Base-by-base conservation (phyloP, 352 stramenopile species). In the Elongisporangium prolatum region DNA sequence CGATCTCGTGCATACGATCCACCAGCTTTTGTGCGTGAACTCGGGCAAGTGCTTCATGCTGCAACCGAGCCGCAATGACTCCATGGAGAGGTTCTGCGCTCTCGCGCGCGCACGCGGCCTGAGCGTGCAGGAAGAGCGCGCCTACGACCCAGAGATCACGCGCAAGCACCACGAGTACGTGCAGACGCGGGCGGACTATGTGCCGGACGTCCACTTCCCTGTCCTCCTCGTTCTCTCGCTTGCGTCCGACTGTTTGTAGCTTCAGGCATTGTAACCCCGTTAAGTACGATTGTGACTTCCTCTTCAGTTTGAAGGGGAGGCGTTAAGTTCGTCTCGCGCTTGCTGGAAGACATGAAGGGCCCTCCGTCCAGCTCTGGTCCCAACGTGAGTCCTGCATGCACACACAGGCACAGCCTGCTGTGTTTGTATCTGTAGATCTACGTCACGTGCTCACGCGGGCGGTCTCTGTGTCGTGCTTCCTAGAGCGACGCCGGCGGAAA, bases 1-100 rank as follows among this genome's bases (percentile, higher is more conserved):
- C 49, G 86, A 95, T 56, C 65, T 95, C 21, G 75, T 68, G 14
- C 65, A 78, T 54, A 91, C 78, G 0, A 81, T 95, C 67, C 69
- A 79, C n/a, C 59, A 63, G 53, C 66, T 95, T 7, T 50, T 93
- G 37, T 60, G 63, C 7, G 74, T 60, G 0, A 17, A 18, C 3
- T 80, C 69, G 0, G 83, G 83, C 6, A 67, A 65, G 13, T 91
- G 81, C 54, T 71, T 86, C n/a, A 68, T 95, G 18, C 55, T 95
- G 37, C 85, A 95, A 63, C 85, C 85, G 16, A 86, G 72, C 49
- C 81, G 85, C 34, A 79, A 75, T 21, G 76, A 76, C 2, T 92
- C 85, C 24, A 87, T 95, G 78, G 80, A 91, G 59, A 77, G 85
- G 10, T 95, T 95, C 57, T 73, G 66, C 52, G 57, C 49, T 22